Evolutionary conservation across 148 eudicot genomes (phyloP), one percentile per base, ranked within the genome.

Genomic region (Amaranthus cruentus): DNA sequence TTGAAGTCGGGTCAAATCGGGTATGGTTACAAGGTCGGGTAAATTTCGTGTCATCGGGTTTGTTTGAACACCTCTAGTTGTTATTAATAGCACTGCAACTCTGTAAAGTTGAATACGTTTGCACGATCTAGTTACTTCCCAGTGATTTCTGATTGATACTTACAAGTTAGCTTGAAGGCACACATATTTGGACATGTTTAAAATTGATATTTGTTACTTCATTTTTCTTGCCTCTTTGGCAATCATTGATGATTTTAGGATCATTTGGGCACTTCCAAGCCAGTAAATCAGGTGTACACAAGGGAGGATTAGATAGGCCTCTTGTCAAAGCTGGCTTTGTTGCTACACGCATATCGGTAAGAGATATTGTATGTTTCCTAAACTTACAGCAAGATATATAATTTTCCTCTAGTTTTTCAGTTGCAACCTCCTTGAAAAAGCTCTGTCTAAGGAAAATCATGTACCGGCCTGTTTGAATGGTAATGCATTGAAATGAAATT

Each of bases 211-310:
- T 11, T 47, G 18, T 4, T 18, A 51, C 44, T 52, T 46, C 63
- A 66, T 43, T 14, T 28, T 58, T 44, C 21, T 49, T n/a, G 52
- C 51, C 54, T 3, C 53, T 3, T 42, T 12, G 52, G 47, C 11
- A 6, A 43, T 66, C 9, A 55, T 12, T 18, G 46, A 7, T 54
- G 75, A 67, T 68, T 73, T 54, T 83, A 95, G 98, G 98, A 63
- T 95, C 98, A 62, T 95, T 95, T 84, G 98, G 98, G 63, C 98
- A 95, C 76, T 95, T 95, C 78, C 98, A 95, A 83, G 97, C 98
- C 75, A 95, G 98, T 87, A 91, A 86, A 79, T 95, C 98, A n/a
- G 91, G 96, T 66, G 98, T 90, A 56, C 98, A 95, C 81, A 90
- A 84, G 80, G 98, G 98, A 56, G 93, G 97, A 73, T 66, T 95